Evolutionary conservation across 2,329 filamentous ascomycete genomes (phyloP), one percentile per base, ranked within the genome.

Genomic region (Apiospora phragmitis): DNA sequence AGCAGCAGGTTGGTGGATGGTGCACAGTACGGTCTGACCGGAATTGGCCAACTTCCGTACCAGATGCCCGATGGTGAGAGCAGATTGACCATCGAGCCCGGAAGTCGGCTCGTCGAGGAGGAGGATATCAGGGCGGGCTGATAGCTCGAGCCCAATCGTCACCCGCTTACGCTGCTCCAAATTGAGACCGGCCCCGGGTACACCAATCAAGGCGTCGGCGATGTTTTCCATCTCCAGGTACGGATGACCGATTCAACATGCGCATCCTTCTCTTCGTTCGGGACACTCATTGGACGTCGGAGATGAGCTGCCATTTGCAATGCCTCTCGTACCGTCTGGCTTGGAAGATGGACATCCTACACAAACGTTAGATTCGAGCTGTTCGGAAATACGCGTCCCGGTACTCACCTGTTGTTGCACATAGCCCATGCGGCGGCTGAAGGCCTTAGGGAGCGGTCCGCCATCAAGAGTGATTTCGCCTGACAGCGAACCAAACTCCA

Each of bases 61-160:
- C 8, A 94, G 84, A 77, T 88, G 87, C 49, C 89, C 86, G 76
- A 94, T 93, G 71, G 90, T 89, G 89, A 90, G 93, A 1, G 91
- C 91, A 1, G 91, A 93, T 77, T 93, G 91, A 77, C 87, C 90
- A 78, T 94, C 92, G 24, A 94, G 85, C 79, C 92, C 92, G 29
- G 91, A 93, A 4, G 92, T 94, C 3, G 92, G 92, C 77, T 94
- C 92, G 76, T 94, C 92, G 84, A 93, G 93, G 51, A 94, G 85
- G 69, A 93, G 85, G 8, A 94, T 83, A 65, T 90, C 86, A 5
- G 92, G 92, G 79, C 91, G 93, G 4, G 92, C 92, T 26, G 90
- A 91, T n/a, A 94, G 83, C 78, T 94, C 92, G 3, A 94, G 91
- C 78, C 90, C 92, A 72, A 94, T 93, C 0, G 91, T 94, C 26